These are phyloP conservation scores for Nephromyces sp. DNA, from an alignment of 169 alveolate species.

Conservation along the genomic window DNA sequence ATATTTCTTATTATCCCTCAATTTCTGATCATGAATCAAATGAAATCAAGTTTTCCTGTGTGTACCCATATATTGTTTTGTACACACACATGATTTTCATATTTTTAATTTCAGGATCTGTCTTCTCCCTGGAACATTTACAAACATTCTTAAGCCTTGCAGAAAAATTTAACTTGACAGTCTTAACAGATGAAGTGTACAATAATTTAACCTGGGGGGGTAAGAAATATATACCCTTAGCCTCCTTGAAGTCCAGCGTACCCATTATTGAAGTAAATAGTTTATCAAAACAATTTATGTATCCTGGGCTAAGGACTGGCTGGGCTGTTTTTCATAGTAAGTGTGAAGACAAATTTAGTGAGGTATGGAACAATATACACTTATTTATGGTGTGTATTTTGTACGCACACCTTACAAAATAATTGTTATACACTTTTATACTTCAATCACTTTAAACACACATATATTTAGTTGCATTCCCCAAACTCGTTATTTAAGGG, in stretches of 20 bases:
- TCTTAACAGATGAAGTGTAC: conserved; percentile 60
- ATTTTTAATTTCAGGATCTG: not conserved
- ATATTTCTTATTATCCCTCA: too few species aligned
- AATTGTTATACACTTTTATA: not conserved
- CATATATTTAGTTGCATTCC: too few species aligned
- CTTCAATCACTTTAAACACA: not conserved
- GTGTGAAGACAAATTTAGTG: conserved; percentile 11
- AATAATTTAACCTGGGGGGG: conserved; percentile 42
- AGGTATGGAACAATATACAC: conserved; percentile 14
- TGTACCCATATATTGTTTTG: too few species aligned
- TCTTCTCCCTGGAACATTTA: not conserved
- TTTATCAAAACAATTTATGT: conserved; percentile 37
- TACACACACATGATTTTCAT: too few species aligned
- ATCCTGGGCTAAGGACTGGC: conserved; percentile 50
- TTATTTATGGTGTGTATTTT: too few species aligned
- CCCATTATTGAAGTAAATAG: conserved; percentile 42
- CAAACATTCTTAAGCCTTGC: conserved; percentile 15
- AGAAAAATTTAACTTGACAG: conserved; percentile 42
- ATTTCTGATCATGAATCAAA: too few species aligned
- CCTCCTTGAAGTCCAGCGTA: conserved; percentile 28
- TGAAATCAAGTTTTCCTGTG: too few species aligned
- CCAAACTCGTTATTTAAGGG: too few species aligned
- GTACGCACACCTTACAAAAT: too few species aligned
- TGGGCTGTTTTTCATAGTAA: conserved; percentile 45
- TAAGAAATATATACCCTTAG: not conserved